Evolutionary conservation across 2,329 filamentous ascomycete species (phyloP).

Genomic region (Aspergillus latus): DNA sequence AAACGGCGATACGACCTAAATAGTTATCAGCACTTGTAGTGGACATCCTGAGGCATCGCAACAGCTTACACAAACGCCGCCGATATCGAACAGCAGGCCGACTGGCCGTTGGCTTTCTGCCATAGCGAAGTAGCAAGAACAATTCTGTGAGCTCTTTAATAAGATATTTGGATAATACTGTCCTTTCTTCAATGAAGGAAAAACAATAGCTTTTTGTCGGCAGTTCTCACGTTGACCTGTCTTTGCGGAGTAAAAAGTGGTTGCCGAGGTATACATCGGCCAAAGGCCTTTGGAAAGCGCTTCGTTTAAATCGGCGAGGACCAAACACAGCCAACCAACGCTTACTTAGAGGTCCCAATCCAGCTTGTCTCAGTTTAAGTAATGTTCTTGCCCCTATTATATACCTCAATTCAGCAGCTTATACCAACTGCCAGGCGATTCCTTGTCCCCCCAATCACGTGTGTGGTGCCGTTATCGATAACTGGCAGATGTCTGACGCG

Average conservation of each 20-base stretch:
- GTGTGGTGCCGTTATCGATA: constrained; percentile 17
- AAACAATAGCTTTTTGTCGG: too few relatives aligned
- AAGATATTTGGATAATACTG: neutral
- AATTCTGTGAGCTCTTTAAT: neutral
- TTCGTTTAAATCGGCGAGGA: too few relatives aligned
- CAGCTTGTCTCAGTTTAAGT: too few relatives aligned
- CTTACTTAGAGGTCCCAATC: too few relatives aligned
- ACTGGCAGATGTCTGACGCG: constrained; percentile 2
- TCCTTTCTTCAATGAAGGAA: neutral
- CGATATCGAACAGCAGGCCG: constrained; percentile 89
- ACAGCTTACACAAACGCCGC: constrained; percentile 83
- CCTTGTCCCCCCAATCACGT: constrained; percentile 13
- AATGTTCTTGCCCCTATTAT: too few relatives aligned
- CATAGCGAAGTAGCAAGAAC: constrained; percentile 31
- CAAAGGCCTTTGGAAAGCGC: neutral
- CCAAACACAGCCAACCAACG: too few relatives aligned
- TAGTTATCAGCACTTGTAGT: constrained; percentile 12
- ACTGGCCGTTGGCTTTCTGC: constrained; percentile 56
- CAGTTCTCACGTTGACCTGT: neutral
- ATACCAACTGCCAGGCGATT: too few relatives aligned
- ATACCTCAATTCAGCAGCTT: neutral
- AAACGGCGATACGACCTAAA: constrained; percentile 83
- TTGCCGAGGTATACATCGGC: constrained; percentile 17
- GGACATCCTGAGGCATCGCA: neutral
- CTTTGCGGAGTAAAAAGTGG: constrained; percentile 10